These are phyloP conservation scores for Dictyostelium intermedium DNA, from an alignment of 78 protist species.

Conservation along the genomic window DNA sequence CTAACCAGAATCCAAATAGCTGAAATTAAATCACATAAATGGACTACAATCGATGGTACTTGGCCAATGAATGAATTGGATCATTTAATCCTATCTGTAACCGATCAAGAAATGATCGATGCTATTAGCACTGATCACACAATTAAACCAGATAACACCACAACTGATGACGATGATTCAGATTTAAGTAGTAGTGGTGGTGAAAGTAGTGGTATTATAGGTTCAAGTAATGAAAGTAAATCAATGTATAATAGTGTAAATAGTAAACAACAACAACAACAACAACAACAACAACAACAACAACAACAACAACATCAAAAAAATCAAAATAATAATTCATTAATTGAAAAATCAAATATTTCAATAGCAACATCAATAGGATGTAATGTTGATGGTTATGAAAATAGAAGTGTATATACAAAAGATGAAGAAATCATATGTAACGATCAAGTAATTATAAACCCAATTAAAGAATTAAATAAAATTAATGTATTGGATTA, in stretches of 20 bases:
- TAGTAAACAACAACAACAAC: not conserved
- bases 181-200: conserved; percentile 2
- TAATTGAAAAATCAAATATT: not conserved
- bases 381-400: not conserved
- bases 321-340: not conserved
- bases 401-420: not conserved
- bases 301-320: not conserved
- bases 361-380: not conserved
- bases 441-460: not conserved
- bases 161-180: not conserved
- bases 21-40: conserved; percentile 21
- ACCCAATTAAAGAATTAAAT: not conserved
- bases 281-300: not conserved
- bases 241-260: not conserved
- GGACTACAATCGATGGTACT: conserved; percentile 44
- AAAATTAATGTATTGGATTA: not conserved
- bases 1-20: conserved; percentile 12
- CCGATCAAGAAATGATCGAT: conserved; percentile 34
- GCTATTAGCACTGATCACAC: conserved; percentile 20
- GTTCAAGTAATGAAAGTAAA: not conserved
- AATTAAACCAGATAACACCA: not conserved
- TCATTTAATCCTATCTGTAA: conserved; percentile 12
- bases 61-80: conserved; percentile 44
- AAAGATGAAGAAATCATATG: not conserved
- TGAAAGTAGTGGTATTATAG: conserved; percentile 5